Evolutionary conservation across 1,284 basidiomycete species (phyloP), one percentile per base, ranked within the genome.

Genomic region (Ganoderma boninense): DNA sequence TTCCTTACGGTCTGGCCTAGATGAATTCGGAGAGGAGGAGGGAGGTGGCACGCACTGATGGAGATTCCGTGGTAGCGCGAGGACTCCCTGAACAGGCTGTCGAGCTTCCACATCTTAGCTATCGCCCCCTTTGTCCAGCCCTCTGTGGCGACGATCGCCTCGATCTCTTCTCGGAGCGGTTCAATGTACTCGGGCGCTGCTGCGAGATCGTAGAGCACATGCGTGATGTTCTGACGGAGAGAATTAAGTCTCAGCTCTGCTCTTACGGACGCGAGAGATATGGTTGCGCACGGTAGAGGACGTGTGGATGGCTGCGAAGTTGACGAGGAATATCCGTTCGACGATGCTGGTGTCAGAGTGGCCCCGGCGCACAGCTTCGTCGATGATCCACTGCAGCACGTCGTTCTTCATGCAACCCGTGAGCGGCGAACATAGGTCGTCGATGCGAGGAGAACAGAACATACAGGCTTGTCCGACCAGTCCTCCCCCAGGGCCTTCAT

Each of bases 71-170:
- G 80, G 56, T 82, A 69, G 13, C 87, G 79, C 67, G 82, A 81
- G 1, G 83, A 82, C 74, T 89, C 87, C 61, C 84, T 82, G 66
- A 89, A 72, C 74, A 89, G 87, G 71, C 86, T 88, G 71, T 89
- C 87, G n/a, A 89, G 73, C 67, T 85, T 86, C 68, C 79, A 76
- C 82, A 89, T 83, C 66, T 84, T 85, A 13, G 73, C 76, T 62
- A 89, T 77, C 0, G 83, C 78, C 0, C 74, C 74, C 72, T 87
- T 87, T 0, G 82, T 84, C 84, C 86, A 87, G 0, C 87, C 86
- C 38, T 86, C 80, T 43, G 78, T 73, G 0, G 72, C 69, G 16
- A 84, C 71, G 6, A 84, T 76, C 1, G 62, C 42, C 38, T 84
- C 83, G 0, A 86, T 78, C 74, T 89, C 87, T 57, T 86, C 83